Base-by-base conservation (phyloP, 805 yeast genomes). In the Candida silvicultrix region DNA sequence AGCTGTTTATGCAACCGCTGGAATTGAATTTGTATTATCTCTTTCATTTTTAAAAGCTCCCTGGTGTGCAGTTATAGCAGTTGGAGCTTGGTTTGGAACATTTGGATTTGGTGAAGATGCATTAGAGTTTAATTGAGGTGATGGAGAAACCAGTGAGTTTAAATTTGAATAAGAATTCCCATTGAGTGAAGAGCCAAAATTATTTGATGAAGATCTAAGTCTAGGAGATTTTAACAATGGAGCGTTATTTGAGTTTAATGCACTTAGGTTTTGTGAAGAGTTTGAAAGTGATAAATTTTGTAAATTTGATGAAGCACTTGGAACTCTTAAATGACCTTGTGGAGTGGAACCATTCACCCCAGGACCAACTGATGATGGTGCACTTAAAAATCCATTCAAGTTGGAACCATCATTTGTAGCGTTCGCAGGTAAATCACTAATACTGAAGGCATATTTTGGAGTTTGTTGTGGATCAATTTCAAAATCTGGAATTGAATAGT, bases 361-460 rank as follows among this genome's bases (percentile, higher is more conserved):
- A 14, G 31, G 31, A 28, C 31, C 31, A 10, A 14, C 31, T 10
- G 15, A 10, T 28, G 12, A 28, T 28, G 31, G 31, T 10, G 31
- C 31, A 23, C 25, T 9, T 6, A 23, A 9, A 23, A 6, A 23
- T 6, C 9, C 9, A 28, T 28, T 28, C 14, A 18, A 34, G 12
- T 19, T 19, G 12, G 12, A 5, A 35, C 15, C 7, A 35, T 18
- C 38, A 35, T 35, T 19, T 15, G 19, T 34, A 4, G 22, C 21
- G 19, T 35, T 35, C 3, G 40, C 40, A 36, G 44, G 44, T 18
- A 42, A 36, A 19, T 42, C 44, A 14, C 35, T 35, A 18, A 42
- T 25, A 5, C 40, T 35, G 14, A 42, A 42, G 3, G 44, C 40
- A 25, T 42, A 42, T 42, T 42, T 42, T n/a, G 39, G 39, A n/a